These are phyloP conservation scores for Imleria badia DNA, from an alignment of 768 basidiomycete genomes.

Conservation along the genomic window DNA sequence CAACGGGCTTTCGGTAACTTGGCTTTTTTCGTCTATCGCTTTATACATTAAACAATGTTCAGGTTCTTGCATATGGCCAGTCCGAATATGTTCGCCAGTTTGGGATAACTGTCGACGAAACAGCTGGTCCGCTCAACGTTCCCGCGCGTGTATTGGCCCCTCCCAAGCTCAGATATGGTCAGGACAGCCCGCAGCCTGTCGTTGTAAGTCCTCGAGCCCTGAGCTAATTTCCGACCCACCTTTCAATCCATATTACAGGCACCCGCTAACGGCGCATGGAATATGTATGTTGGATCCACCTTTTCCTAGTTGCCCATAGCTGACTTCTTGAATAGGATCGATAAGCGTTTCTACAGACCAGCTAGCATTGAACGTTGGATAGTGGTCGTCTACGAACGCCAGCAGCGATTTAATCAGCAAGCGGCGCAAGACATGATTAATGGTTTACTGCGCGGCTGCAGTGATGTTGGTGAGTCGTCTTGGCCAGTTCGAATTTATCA, in stretches of 20 bases:
- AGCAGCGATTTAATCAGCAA: conserved; percentile 52
- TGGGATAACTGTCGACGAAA: conserved; percentile 59
- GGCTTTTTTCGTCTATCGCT: background rate
- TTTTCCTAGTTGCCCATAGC: background rate
- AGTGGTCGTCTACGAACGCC: conserved; percentile 65
- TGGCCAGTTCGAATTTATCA: background rate
- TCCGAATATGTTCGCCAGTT: conserved; percentile 76
- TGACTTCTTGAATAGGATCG: conserved; percentile 47
- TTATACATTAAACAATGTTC: background rate
- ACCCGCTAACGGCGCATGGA: conserved; percentile 74
- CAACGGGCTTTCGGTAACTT: conserved; percentile 50
- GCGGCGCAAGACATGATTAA: conserved; percentile 53
- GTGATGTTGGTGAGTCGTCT: conserved; percentile 55
- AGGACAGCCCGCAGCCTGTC: conserved; percentile 50
- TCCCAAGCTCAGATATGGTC: conserved; percentile 67
- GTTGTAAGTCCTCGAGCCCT: conserved; percentile 44
- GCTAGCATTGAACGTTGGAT: conserved; percentile 56
- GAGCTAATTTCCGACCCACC: background rate
- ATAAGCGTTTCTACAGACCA: conserved; percentile 66
- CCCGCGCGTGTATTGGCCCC: conserved; percentile 62
- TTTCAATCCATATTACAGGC: conserved; percentile 35
- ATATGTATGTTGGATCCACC: conserved; percentile 50
- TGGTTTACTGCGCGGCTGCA: conserved; percentile 49
- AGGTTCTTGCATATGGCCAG: conserved; percentile 69
- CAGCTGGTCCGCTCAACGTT: conserved; percentile 52